Evolutionary conservation across 768 basidiomycete species (phyloP).

Genomic region (Tubosaeta sp.): DNA sequence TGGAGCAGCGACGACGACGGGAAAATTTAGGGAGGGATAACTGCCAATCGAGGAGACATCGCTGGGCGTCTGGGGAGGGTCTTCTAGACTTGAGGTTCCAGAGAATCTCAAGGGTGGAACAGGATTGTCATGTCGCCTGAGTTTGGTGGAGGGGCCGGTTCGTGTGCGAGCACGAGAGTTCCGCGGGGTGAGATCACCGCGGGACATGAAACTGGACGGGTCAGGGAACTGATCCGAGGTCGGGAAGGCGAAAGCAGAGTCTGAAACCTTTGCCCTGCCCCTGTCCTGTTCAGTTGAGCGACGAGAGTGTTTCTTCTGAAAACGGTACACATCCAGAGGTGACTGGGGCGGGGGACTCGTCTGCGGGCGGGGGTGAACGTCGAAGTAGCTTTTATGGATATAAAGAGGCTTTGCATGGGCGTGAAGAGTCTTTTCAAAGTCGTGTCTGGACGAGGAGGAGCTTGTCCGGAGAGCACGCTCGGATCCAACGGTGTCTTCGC

Average conservation of each 20-base stretch:
- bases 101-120: constrained; percentile 59
- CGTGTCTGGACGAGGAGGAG: constrained; percentile 54
- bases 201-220: constrained; percentile 22
- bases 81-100: constrained; percentile 68
- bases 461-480: constrained; percentile 46
- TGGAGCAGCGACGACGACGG: constrained; percentile 73
- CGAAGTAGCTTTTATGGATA: constrained; percentile 39
- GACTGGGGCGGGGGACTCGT: constrained; percentile 33
- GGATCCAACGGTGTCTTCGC: constrained; percentile 8
- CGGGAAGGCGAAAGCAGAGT: constrained; percentile 27
- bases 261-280: constrained; percentile 22
- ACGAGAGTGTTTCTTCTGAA: constrained; percentile 23
- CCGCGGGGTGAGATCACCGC: constrained; percentile 32
- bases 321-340: constrained; percentile 6
- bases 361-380: constrained; percentile 42
- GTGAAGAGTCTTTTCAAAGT: constrained; percentile 35
- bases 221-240: constrained; percentile 24
- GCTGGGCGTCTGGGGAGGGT: constrained; percentile 66
- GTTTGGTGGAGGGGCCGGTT: constrained; percentile 50
- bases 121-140: constrained; percentile 40
- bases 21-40: constrained; percentile 41
- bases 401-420: constrained; percentile 13
- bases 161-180: constrained; percentile 49
- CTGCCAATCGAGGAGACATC: constrained; percentile 34
- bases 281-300: constrained; percentile 24